A percentile compares a stretch with the other conserved stretches of the same genome.
These are phyloP conservation scores for Psilocybe cubensis DNA, from an alignment of 768 basidiomycete genomes.

Conservation along the genomic window DNA sequence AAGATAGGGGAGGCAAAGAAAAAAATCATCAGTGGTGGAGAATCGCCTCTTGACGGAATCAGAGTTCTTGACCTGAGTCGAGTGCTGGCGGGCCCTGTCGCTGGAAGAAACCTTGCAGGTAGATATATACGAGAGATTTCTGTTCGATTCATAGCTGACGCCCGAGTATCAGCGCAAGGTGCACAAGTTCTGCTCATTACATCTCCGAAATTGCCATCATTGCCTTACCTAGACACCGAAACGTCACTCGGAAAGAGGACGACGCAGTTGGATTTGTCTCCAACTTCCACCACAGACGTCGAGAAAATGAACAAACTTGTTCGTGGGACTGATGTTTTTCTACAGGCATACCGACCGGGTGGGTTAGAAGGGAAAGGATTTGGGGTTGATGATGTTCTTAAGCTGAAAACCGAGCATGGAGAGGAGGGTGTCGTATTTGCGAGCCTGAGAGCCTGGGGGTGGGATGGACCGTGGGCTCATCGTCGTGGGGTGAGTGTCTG, in stretches of 20 bases:
- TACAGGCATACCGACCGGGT: conserved; percentile 63
- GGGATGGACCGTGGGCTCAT: conserved; percentile 59
- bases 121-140: neutral
- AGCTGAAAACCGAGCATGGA: conserved; percentile 28
- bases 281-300: conserved; percentile 25
- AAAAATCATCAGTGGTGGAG: neutral
- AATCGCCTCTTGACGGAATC: conserved; percentile 48
- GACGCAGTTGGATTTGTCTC: conserved; percentile 57
- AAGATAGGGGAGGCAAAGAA: conserved; percentile 50
- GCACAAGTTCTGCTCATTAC: conserved; percentile 61
- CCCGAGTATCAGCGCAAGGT: conserved; percentile 48
- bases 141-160: neutral
- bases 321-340: conserved; percentile 54
- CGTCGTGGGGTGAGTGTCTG: conserved; percentile 47
- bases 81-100: conserved; percentile 61
- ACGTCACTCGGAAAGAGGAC: conserved; percentile 69
- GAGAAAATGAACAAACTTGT: conserved; percentile 39
- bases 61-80: conserved; percentile 62
- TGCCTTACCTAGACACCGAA: conserved; percentile 56
- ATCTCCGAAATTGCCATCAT: conserved; percentile 53
- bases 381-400: conserved; percentile 40
- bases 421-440: conserved; percentile 52
- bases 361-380: conserved; percentile 53
- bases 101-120: conserved; percentile 62
- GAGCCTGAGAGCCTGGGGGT: conserved; percentile 58